Conservation (phyloP, 2,329 filamentous ascomycete genomes). For the Podosphaera fusca region DNA sequence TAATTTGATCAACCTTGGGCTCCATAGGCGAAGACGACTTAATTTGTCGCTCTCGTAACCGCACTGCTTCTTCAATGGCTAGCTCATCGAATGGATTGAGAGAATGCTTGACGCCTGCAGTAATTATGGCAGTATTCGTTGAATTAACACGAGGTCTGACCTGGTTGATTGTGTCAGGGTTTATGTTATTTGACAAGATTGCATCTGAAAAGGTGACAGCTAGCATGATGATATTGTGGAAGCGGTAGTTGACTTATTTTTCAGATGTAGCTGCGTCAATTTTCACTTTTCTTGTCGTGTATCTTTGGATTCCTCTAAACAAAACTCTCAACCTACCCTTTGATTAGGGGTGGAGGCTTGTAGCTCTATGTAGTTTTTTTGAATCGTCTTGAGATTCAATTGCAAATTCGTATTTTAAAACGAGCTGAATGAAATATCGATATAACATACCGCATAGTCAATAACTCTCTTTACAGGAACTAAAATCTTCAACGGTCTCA, state of each 20-base stretch:
- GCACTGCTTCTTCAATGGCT: constrained; percentile 86
- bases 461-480: constrained; percentile 66
- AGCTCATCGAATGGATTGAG: constrained; percentile 99
- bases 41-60: constrained; percentile 70
- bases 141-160: constrained; percentile 48
- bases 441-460: constrained; percentile 52
- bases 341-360: background rate
- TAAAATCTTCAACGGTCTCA: constrained; percentile 48
- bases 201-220: too few species aligned
- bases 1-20: constrained; percentile 55
- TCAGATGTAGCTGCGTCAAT: background rate
- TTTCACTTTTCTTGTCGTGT: background rate
- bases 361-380: background rate
- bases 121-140: constrained; percentile 69
- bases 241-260: background rate
- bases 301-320: background rate
- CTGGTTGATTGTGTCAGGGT: constrained; percentile 17
- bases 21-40: background rate
- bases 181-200: too few species aligned
- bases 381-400: background rate
- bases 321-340: background rate
- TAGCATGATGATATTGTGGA: background rate
- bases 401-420: background rate
- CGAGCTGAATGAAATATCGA: background rate
- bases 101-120: constrained; percentile 79